phyloP scores from a whole-genome alignment of 1,284 basidiomycete genomes.

The Fistulina hepatica region DNA sequence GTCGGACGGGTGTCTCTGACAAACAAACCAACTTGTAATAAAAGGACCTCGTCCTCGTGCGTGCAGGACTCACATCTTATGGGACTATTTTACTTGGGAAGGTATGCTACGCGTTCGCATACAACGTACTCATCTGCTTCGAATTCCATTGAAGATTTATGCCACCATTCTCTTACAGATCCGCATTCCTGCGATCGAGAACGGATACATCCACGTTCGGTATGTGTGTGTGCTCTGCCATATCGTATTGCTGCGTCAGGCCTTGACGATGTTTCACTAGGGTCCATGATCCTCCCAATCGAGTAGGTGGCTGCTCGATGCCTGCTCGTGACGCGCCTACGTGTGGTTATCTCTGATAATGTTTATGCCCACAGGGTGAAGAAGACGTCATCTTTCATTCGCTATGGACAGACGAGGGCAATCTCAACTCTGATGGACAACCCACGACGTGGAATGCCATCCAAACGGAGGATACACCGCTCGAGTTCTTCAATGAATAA shows the following conservation, averaged over 20 bases:
- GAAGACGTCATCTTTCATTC: constrained; percentile 63
- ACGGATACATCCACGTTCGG: constrained; percentile 68
- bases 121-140: constrained; percentile 23
- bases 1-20: constrained; percentile 3
- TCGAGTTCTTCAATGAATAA: constrained; percentile 67
- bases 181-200: constrained; percentile 40
- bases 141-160: constrained; percentile 6
- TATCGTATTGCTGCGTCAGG: constrained; percentile 1
- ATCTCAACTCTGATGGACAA: constrained; percentile 37
- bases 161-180: constrained; percentile 10
- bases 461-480: constrained; percentile 42
- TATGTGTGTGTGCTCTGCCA: constrained; percentile 22
- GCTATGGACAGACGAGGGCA: constrained; percentile 54
- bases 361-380: constrained; percentile 35
- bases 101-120: too few relatives aligned
- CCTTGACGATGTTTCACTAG: constrained; percentile 18
- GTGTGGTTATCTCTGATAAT: constrained; percentile 13
- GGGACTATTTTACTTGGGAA: constrained; percentile 68
- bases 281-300: constrained; percentile 66
- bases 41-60: constrained; percentile 46
- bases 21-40: constrained; percentile 11
- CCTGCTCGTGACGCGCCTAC: too few relatives aligned
- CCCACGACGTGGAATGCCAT: constrained; percentile 53
- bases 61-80: constrained; percentile 40
- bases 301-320: too few relatives aligned